Evolutionary conservation across 129 eudicot genomes (phyloP), one percentile per base, ranked within the genome.

Genomic region (Logfia minima): DNA sequence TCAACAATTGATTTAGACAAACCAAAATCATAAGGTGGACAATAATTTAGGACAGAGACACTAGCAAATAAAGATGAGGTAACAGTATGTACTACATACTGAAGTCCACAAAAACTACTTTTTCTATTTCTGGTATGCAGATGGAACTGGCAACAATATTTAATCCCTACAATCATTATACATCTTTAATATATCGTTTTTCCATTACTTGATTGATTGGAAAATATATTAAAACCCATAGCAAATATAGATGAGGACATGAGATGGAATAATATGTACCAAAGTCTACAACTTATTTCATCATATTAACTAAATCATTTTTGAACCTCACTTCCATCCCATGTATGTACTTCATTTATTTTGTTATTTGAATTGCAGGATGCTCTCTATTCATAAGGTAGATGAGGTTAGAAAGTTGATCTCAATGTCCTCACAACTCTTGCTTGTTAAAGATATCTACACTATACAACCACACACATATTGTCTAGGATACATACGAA

Each of bases 111-210:
- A 31, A 13, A 35, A 56, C 11, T 32, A 34, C 32, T 70, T 56
- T 29, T 32, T 72, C 21, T n/a, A 55, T 55, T n/a, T n/a, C 53
- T 31, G 52, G 34, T 55, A 72, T 70, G 62, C 22, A 60, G 23
- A 60, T 24, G 66, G 32, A 71, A 26, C 39, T 71, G 45, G 39
- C 75, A 71, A 71, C 24, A 19, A 72, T 53, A 72, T 72, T 28
- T 53, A 21, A 18, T 66, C 6, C 45, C 13, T 24, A n/a, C 43
- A 32, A 66, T 39, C 45, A 66, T 14, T 17, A 32, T 17, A 24
- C 16, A 66, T 34, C 14, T 67, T 8, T 29, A 17, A 64, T 4
- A 16, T 8, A 26, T 22, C 5, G 3, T 64, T 64, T 29, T 6
- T 8, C 1, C 17, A 16, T 64, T 64, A 64, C 69, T 64, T 18